Evolutionary conservation across 2,329 filamentous ascomycete genomes (phyloP), one percentile per base, ranked within the genome.

Genomic region (Calonectria pseudoturangicola): DNA sequence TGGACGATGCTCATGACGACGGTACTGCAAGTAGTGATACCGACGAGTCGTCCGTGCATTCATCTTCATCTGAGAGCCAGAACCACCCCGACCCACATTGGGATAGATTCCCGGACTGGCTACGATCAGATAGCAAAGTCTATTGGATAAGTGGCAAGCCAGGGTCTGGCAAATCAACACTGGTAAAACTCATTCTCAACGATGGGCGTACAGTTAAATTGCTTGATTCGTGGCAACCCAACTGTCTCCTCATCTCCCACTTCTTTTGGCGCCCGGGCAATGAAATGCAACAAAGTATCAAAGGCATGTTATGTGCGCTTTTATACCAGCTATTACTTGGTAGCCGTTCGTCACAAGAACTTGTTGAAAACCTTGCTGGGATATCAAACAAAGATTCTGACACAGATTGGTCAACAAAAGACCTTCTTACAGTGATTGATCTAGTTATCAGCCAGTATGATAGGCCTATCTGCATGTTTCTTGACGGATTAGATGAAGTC

Each of bases 91-190:
- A 58, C 18, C 28, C 27, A 12, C 51, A 64, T 18, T 64, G 60
- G 60, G 41, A 64, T 27, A 64, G 60, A 41, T 75, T 76, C n/a
- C 41, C 47, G 2, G n/a, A 66, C 13, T 78, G 76, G 75, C 12
- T 78, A 7, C 21, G 54, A 30, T 77, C 74, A 2, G 48, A 68
- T 10, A 43, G 18, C 1, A 30, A 25, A 0, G 18, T 68, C 0
- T 84, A 81, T 66, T 84, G 81, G 76, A 77, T 84, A 36, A 77
- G 73, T 30, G 82, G 82, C 1, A 84, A 83, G 56, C 76, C 80
- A 0, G 83, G 80, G 0, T 79, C 81, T 1, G 82, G 83, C 0
- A 84, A 84, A 47, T 79, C 74, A 10, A 83, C 80, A 0, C 62
- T 84, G 33, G 77, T 84, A 62, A 83, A 81, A 48, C 83, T 77